A percentile compares a stretch with the other conserved stretches of the same genome.
Conservation (phyloP, 2,329 filamentous ascomycete genomes). For the Penicillium sp. region DNA sequence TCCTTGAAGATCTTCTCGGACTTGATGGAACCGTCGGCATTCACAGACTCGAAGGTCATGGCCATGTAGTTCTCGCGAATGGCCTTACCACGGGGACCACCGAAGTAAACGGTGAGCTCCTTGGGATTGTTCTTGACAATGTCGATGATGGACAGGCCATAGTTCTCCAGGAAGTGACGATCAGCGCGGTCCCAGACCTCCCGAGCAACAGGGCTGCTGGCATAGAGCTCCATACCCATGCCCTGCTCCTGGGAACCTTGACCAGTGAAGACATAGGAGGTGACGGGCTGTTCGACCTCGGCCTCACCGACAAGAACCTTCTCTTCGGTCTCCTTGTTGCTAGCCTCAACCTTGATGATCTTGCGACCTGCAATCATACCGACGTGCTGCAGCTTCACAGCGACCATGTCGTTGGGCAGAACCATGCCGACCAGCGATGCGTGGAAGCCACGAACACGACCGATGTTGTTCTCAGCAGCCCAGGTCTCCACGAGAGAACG, state of each 20-base stretch:
- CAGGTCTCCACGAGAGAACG: slow-evolving; percentile 96
- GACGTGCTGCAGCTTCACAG: slow-evolving; percentile 93
- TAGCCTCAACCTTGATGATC: slow-evolving; percentile 98
- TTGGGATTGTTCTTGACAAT: slow-evolving; percentile 99
- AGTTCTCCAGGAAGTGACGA: slow-evolving; percentile 97
- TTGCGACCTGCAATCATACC: slow-evolving; percentile 98
- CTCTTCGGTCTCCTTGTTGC: slow-evolving; percentile 93
- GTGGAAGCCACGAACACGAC: slow-evolving; percentile 95
- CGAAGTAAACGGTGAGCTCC: slow-evolving; percentile 97
- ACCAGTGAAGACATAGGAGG: slow-evolving; percentile 96
- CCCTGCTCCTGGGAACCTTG: slow-evolving; percentile 98
- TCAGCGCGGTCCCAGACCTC: slow-evolving; percentile 98
- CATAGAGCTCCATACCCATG: slow-evolving; percentile 99
- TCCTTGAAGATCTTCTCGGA: slow-evolving; percentile 99
- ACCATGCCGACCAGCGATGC: slow-evolving; percentile 98
- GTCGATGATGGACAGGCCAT: slow-evolving; percentile 96
- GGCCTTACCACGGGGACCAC: slow-evolving; percentile 92
- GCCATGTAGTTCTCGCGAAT: slow-evolving; percentile 99
- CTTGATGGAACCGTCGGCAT: slow-evolving; percentile 87
- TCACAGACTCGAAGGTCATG: slow-evolving; percentile 99
- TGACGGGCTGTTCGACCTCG: slow-evolving; percentile 95
- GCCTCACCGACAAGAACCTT: slow-evolving; percentile 95
- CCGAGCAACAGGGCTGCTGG: slow-evolving; percentile 88
- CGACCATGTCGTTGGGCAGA: slow-evolving; percentile 89
- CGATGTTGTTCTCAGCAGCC: slow-evolving; percentile 98